Base-by-base conservation (phyloP, 169 alveolate species). In the Plasmodium gaboni region DNA sequence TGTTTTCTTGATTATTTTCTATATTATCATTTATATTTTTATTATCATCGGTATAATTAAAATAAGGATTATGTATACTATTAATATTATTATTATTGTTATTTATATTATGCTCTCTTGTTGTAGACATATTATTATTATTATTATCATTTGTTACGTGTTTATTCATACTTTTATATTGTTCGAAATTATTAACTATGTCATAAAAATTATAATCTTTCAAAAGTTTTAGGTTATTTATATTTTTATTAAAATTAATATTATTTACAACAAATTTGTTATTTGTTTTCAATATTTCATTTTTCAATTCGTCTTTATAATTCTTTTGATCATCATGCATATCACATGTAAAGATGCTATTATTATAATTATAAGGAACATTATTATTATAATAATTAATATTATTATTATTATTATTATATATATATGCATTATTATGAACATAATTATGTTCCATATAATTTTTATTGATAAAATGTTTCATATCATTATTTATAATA, bases 251-350 rank as follows among this genome's bases (percentile, higher is more conserved):
- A 22, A 61, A 61, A 13, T 2, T 26, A 19, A 5, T 12, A 7
- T 61, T 26, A 19, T n/a, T 38, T 12, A 65, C 15, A 65, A 32
- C n/a, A 26, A 2, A 6, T 2, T 24, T 38, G 9, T 32, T 19
- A 65, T 73, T 73, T 26, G 42, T 24, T 24, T 61, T 28, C 44
- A 73, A 22, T 42, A 55, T n/a, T 55, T 73, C 86, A 73, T 8
- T 73, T 73, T 55, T 59, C 28, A 63, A 57, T 61, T 73, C 86
- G 24, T 73, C 51, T 55, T 70, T 70, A 55, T 44, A 70, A 22
- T 24, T 48, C 55, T 70, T 70, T 28, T 12, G 19, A 26, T 70
- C 55, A 70, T 55, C 28, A 38, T 51, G 67, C 7, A 32, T 70
- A 59, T 63, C 44, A 17, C 80, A 48, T 9, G 55, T 70, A 48